These are phyloP conservation scores for Achaetomium macrosporum DNA, from an alignment of 2,329 filamentous ascomycete genomes.

Conservation along the genomic window DNA sequence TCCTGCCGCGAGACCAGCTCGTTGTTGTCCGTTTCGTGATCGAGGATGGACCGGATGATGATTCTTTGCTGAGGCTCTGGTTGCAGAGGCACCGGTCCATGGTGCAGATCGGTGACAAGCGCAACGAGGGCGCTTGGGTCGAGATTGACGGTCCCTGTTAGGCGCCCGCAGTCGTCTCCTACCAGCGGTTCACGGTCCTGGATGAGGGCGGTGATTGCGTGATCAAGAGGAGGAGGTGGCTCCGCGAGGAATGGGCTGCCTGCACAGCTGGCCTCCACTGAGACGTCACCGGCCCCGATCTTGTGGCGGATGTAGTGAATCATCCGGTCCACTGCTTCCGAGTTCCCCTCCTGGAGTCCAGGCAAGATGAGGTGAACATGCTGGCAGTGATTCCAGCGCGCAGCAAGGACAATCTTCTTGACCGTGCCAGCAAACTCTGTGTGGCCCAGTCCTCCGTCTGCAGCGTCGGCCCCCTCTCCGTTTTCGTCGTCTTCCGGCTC, in stretches of 20 bases:
- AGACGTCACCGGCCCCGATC: constrained; percentile 21
- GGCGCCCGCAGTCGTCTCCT: constrained; percentile 19
- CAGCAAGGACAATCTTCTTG: constrained; percentile 27
- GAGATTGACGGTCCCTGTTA: constrained; percentile 45
- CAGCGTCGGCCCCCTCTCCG: constrained; percentile 12
- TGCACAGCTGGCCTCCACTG: constrained; percentile 26
- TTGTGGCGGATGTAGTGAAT: constrained; percentile 22
- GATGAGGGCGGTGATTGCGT: constrained; percentile 23
- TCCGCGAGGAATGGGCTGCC: constrained; percentile 22
- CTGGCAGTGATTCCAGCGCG: constrained; percentile 27
- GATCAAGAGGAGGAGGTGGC: constrained; percentile 18
- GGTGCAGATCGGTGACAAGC: constrained; percentile 67
- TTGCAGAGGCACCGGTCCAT: constrained; percentile 37
- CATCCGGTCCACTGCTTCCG: constrained; percentile 26
- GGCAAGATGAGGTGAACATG: constrained; percentile 28
- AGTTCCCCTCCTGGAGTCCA: constrained; percentile 25
- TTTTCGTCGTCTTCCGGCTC: constrained; percentile 17
- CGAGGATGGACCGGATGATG: constrained; percentile 48
- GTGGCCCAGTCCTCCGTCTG: constrained; percentile 20
- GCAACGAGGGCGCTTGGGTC: constrained; percentile 68
- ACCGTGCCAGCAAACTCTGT: constrained; percentile 25
- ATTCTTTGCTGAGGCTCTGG: constrained; percentile 51
- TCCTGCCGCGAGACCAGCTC: constrained; percentile 32
- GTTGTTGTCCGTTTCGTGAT: constrained; percentile 52
- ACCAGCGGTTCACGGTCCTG: constrained; percentile 20